phyloP scores from a whole-genome alignment of 495 filamentous ascomycete genomes.

The Pyronema domesticum region DNA sequence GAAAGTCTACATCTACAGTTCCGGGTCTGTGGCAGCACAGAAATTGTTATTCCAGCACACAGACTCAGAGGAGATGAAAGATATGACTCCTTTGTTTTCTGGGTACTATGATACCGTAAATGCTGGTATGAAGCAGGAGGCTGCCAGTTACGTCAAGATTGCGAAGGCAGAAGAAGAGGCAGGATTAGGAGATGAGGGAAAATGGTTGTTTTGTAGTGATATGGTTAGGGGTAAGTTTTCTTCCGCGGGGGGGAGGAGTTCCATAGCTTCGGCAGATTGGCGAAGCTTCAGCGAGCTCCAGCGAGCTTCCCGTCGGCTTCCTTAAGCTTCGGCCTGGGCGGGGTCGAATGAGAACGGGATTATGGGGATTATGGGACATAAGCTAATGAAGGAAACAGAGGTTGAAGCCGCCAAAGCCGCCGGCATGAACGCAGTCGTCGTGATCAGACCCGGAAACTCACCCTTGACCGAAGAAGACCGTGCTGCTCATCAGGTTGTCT shows the following conservation, averaged over 20 bases:
- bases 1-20: conserved; percentile 50
- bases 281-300: too few relatives aligned
- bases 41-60: conserved; percentile 53
- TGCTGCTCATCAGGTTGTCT: conserved; percentile 28
- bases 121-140: conserved; percentile 48
- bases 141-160: conserved; percentile 43
- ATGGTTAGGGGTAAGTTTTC: conserved; percentile 33
- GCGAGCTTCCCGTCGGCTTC: too few relatives aligned
- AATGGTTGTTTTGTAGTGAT: conserved; percentile 52
- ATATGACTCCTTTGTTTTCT: conserved; percentile 36
- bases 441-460: conserved; percentile 47
- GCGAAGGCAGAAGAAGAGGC: conserved; percentile 25
- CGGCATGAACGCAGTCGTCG: conserved; percentile 42
- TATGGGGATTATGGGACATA: too few relatives aligned
- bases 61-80: conserved; percentile 31
- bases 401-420: conserved; percentile 45
- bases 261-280: too few relatives aligned
- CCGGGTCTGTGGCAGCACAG: conserved; percentile 50
- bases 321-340: too few relatives aligned
- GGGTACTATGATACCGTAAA: conserved; percentile 57
- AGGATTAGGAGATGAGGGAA: conserved; percentile 21
- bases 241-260: too few relatives aligned
- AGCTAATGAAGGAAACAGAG: conserved; percentile 26
- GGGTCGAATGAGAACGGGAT: too few relatives aligned
- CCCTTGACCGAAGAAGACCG: conserved; percentile 32